A percentile compares a stretch with the other conserved stretches of the same genome.
These are phyloP conservation scores for sorghum (Sorghum bicolor) DNA, from an alignment of 176 grass and related monocot species.

Conservation along the genomic window Sorghum_bicolor_NCBIv3 NC_012872.2:63247501-63248000, in stretches of 20 bases:
- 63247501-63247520: too few species aligned
- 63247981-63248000: too few species aligned
- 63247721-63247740: conserved; percentile 28
- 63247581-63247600: conserved; percentile 41
- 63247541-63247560: background rate
- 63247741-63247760: conserved; percentile 36
- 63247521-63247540: background rate
- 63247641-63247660: conserved; percentile 28
- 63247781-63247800: background rate
- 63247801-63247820: background rate
- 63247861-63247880: background rate
- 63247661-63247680: conserved; percentile 29
- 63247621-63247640: background rate
- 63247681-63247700: conserved; percentile 11
- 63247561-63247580: conserved; percentile 2
- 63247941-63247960: background rate
- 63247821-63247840: background rate
- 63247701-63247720: conserved; percentile 33
- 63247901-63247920: background rate
- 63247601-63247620: conserved; percentile 2
- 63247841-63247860: background rate
- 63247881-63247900: background rate
- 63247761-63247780: conserved; percentile 8
- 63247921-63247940: background rate
- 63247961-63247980: background rate